These are phyloP conservation scores for Cyclotella sp. DNA, from an alignment of 108 stramenopile genomes.

Conservation along the genomic window DNA sequence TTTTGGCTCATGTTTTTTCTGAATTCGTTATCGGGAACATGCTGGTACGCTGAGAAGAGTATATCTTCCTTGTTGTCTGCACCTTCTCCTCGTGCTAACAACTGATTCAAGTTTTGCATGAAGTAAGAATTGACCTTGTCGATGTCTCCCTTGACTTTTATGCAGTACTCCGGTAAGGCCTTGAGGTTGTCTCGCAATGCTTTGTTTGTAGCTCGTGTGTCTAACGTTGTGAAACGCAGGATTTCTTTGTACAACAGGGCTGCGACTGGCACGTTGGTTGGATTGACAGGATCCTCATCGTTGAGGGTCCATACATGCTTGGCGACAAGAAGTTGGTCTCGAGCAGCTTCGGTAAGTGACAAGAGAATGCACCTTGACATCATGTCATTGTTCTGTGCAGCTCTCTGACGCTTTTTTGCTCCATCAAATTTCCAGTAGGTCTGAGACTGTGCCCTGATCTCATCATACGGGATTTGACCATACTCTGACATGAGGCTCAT, in stretches of 20 bases:
- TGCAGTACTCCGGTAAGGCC: not conserved
- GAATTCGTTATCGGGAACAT: not conserved
- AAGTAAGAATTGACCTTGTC: not conserved
- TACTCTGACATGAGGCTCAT: no score
- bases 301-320: not conserved
- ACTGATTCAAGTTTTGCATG: constrained; percentile 2
- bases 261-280: not conserved
- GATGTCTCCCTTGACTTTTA: not conserved
- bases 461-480: no score
- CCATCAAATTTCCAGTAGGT: not conserved
- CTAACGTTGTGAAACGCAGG: constrained; percentile 8
- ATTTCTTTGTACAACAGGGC: not conserved
- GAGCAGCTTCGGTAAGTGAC: not conserved
- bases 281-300: not conserved
- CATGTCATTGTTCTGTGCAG: constrained; percentile 5
- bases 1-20: constrained; percentile 3
- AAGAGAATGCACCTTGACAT: not conserved
- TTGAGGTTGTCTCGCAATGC: constrained; percentile 13
- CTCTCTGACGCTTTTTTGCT: not conserved
- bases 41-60: constrained; percentile 4
- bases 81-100: constrained; percentile 1
- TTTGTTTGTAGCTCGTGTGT: constrained; percentile 10
- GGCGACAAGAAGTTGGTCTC: not conserved
- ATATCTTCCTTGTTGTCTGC: constrained; percentile 6
- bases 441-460: no score